A percentile compares a stretch with the other conserved stretches of the same genome.
Conservation (phyloP, 805 yeast genomes). For the Kazachstania taianensis region DNA sequence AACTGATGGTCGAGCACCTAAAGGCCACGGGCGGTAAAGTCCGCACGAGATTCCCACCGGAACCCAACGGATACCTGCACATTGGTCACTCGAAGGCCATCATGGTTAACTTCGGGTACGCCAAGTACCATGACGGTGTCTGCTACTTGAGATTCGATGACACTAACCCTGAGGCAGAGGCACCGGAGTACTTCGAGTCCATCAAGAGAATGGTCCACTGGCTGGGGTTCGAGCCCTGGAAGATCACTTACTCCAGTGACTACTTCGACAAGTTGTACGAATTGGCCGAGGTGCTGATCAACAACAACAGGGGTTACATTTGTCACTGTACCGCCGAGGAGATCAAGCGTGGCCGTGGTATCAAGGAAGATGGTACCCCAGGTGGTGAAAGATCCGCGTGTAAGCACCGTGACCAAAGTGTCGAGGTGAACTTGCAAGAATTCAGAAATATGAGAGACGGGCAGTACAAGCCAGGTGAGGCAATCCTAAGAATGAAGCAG, state of each 20-base stretch:
- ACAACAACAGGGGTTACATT: conserved; percentile 69
- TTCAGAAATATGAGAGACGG: conserved; percentile 93
- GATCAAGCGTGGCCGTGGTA: conserved; percentile 82
- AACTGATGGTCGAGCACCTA: conserved; percentile 71
- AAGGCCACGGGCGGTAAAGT: conserved; percentile 73
- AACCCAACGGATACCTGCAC: conserved; percentile 97
- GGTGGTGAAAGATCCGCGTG: conserved; percentile 90
- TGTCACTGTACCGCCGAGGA: conserved; percentile 91
- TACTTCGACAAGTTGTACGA: conserved; percentile 84
- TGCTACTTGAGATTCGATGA: conserved; percentile 94
- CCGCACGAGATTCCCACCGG: conserved; percentile 91
- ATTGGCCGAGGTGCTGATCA: conserved; percentile 75
- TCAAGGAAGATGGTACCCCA: conserved; percentile 80
- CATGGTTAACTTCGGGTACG: conserved; percentile 96
- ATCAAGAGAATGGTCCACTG: conserved; percentile 79
- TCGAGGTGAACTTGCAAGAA: conserved; percentile 66
- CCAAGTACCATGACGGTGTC: conserved; percentile 72
- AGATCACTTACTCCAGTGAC: conserved; percentile 90
- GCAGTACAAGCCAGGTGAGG: conserved; percentile 77
- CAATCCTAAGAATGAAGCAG: conserved; percentile 94
- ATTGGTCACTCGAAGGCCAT: conserved; percentile 98
- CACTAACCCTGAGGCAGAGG: conserved; percentile 98
- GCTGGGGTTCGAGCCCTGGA: conserved; percentile 93
- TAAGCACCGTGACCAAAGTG: conserved; percentile 56
- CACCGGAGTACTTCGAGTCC: conserved; percentile 77